Evolutionary conservation across 805 yeast genomes (phyloP).

Genomic region (Wickerhamiella bombiphila): DNA sequence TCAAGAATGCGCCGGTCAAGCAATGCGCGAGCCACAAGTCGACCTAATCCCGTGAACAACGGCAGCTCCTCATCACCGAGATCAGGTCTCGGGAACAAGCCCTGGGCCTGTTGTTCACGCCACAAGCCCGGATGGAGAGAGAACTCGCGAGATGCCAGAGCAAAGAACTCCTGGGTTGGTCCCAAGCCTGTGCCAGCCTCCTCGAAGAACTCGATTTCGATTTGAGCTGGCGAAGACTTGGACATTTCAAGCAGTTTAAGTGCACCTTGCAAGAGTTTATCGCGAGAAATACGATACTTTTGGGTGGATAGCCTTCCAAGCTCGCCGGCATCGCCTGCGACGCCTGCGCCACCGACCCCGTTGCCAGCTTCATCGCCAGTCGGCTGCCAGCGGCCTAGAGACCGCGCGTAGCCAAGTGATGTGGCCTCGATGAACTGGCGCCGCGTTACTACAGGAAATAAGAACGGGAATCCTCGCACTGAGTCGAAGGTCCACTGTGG

Average conservation of each 20-base stretch:
- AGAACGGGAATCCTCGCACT: slow-evolving; percentile 61
- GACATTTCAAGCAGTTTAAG: slow-evolving; percentile 60
- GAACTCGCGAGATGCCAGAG: slow-evolving; percentile 65
- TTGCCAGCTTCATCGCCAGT: slow-evolving; percentile 22
- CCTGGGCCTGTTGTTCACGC: slow-evolving; percentile 37
- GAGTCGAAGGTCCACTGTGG: slow-evolving; percentile 74
- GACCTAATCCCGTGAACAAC: slow-evolving; percentile 57
- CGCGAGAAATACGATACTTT: slow-evolving; percentile 64
- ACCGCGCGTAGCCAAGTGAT: slow-evolving; percentile 77
- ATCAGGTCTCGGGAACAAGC: slow-evolving; percentile 49
- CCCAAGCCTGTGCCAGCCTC: slow-evolving; percentile 97
- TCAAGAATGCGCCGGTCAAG: slow-evolving; percentile 82
- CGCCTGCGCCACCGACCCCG: slow-evolving; percentile 9
- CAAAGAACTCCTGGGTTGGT: slow-evolving; percentile 87
- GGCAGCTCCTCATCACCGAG: slow-evolving; percentile 22
- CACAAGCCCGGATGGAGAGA: slow-evolving; percentile 48
- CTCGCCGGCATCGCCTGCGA: slow-evolving; percentile 1
- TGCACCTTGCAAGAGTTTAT: slow-evolving; percentile 58
- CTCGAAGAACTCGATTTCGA: slow-evolving; percentile 76
- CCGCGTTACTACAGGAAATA: slow-evolving; percentile 74
- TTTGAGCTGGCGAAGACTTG: slow-evolving; percentile 62
- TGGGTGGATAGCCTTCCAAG: slow-evolving; percentile 66
- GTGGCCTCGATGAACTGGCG: slow-evolving; percentile 68
- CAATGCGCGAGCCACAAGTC: slow-evolving; percentile 72
- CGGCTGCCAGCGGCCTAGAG: slow-evolving; percentile 59